Conservation (phyloP, 768 basidiomycete species). For the Termitomyces sp. region DNA sequence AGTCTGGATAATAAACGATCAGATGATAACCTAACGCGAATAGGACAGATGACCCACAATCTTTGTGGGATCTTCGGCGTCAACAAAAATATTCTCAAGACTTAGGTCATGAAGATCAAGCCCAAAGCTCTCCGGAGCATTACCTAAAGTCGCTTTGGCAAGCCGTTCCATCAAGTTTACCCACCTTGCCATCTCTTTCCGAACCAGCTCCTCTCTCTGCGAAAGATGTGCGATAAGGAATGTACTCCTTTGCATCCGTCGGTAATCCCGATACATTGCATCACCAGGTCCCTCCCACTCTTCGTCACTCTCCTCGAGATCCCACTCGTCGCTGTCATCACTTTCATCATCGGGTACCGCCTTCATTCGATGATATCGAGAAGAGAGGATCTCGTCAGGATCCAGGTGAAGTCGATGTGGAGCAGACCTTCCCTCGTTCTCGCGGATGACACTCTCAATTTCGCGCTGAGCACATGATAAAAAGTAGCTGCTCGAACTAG, state of each 20-base stretch:
- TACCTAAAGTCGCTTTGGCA: conserved; percentile 22
- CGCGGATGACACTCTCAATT: conserved; percentile 62
- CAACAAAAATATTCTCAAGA: conserved; percentile 81
- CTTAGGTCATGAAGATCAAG: conserved; percentile 85
- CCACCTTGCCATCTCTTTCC: conserved; percentile 70
- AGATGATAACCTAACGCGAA: background rate
- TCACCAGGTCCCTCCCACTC: conserved; percentile 78
- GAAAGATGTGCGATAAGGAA: conserved; percentile 70
- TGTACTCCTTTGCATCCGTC: conserved; percentile 73
- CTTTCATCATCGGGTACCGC: conserved; percentile 69
- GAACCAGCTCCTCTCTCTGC: conserved; percentile 56
- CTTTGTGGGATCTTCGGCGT: conserved; percentile 55
- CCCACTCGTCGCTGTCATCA: conserved; percentile 77
- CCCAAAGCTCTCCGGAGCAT: conserved; percentile 53
- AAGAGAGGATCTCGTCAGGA: conserved; percentile 68
- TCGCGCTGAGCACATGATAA: conserved; percentile 67
- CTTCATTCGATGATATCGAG: conserved; percentile 60
- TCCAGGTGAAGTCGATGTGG: conserved; percentile 77
- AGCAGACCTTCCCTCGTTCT: conserved; percentile 72
- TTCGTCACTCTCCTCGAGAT: conserved; percentile 72
- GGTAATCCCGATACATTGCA: conserved; percentile 76
- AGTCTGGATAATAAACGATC: conserved; percentile 41
- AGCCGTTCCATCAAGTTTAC: conserved; percentile 60
- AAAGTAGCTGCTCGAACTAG: conserved; percentile 53
- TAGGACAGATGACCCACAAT: conserved; percentile 49